Evolutionary conservation across 768 basidiomycete species (phyloP).

Genomic region (Trametes sanguinea): DNA sequence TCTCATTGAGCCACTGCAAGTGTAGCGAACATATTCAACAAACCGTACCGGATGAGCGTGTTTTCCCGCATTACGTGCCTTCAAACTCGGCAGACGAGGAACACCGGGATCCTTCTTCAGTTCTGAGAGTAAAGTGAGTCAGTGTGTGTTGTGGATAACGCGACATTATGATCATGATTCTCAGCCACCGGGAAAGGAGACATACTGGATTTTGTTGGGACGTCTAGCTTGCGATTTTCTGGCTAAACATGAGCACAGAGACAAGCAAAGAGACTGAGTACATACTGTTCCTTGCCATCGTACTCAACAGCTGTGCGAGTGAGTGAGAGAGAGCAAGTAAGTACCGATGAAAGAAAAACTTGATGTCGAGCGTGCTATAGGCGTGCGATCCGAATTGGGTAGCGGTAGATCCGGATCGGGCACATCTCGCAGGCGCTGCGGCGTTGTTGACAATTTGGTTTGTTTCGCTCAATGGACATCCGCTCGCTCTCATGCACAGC

Average conservation of each 20-base stretch:
- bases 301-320: slow-evolving; percentile 11
- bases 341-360: not conserved
- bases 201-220: slow-evolving; percentile 36
- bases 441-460: not conserved
- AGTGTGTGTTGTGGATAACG: too few relatives aligned
- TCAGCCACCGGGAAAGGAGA: not conserved
- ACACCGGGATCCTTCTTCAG: slow-evolving; percentile 89
- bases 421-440: not conserved
- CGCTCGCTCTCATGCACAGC: not conserved
- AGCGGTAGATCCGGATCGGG: too few relatives aligned
- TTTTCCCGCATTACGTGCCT: slow-evolving; percentile 56
- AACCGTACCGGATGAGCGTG: slow-evolving; percentile 27
- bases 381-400: too few relatives aligned
- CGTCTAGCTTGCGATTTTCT: slow-evolving; percentile 44
- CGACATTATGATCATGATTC: not conserved
- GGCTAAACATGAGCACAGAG: not conserved
- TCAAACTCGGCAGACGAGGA: slow-evolving; percentile 77
- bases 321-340: not conserved
- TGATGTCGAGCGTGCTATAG: not conserved
- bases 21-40: not conserved
- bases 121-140: slow-evolving; percentile 43
- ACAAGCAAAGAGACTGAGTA: not conserved
- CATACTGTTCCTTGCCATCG: slow-evolving; percentile 48
- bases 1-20: not conserved
- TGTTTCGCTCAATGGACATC: not conserved